Evolutionary conservation across 1,284 basidiomycete genomes (phyloP), one percentile per base, ranked within the genome.

Genomic region (Ganoderma resinaceum): DNA sequence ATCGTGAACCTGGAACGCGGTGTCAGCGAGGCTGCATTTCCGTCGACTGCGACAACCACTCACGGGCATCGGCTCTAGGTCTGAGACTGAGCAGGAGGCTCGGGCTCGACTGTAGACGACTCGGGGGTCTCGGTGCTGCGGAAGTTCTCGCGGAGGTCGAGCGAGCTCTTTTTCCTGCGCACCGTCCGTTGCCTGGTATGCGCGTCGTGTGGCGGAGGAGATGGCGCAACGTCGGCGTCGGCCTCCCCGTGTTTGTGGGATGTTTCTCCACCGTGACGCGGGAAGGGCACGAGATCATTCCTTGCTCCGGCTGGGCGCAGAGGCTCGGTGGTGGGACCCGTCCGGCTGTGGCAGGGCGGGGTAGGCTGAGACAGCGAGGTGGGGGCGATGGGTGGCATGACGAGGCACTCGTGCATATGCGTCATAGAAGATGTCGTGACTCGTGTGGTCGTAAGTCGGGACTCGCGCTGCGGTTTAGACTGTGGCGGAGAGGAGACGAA

Each of bases 141-240:
- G 70, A 75, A 84, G 38, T 81, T 79, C 66, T 84, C 80, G 6
- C 81, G 80, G 20, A 86, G 77, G 72, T 85, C 81, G 60, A 77
- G 76, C 7, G 82, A 83, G 70, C 81, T 80, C 76, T 82, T 81
- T 76, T 85, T 86, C 69, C 82, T 80, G 66, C 82, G 83, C 55
- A 86, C 72, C 0, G 75, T 78, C 52, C 74, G 77, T 23, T 26
- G 46, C 46, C 46, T 3, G 8, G 46, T 26, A 12, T 26, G 46
- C 23, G 46, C 12, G n/a, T 26, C 46, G 23, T 49, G 11, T 23
- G 23, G 23, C 12, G 46, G 11, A 14, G 37, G 37, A 38, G 37
- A 8, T 11, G 46, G 46, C 9, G 23, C 46, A 9, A n/a, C 43
- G 43, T 14, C 38, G 38, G 38, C 12, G 14, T 12, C n/a, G 43